phyloP scores from a whole-genome alignment of 2,329 filamentous ascomycete genomes.

The Ustulina deusta region DNA sequence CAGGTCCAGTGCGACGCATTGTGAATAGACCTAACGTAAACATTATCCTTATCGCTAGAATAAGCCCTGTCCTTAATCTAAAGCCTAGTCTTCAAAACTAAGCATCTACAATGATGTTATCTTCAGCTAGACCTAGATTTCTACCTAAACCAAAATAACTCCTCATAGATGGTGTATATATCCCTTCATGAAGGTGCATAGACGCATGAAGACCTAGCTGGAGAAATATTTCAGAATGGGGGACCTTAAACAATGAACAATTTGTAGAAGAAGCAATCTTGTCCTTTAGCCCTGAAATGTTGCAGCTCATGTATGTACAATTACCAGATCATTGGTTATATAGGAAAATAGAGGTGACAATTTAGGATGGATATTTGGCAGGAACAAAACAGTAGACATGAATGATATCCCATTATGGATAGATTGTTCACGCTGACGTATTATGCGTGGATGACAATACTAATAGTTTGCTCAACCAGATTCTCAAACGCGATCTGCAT shows the following conservation, averaged over 20 bases:
- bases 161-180: neutral
- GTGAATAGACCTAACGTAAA: neutral
- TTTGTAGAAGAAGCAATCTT: neutral
- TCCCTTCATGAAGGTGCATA: neutral
- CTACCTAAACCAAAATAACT: neutral
- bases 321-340: neutral
- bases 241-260: neutral
- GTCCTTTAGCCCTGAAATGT: neutral
- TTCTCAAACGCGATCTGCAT: no score
- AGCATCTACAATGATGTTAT: no score
- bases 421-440: neutral
- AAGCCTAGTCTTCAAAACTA: no score
- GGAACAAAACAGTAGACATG: neutral
- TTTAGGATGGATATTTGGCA: no score
- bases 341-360: no score
- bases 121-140: neutral
- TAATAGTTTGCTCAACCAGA: neutral
- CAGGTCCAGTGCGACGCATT: neutral
- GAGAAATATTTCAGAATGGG: neutral
- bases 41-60: neutral
- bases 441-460: neutral
- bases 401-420: neutral
- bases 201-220: neutral
- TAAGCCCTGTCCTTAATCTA: no score
- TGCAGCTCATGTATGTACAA: neutral